phyloP scores from a whole-genome alignment of 2,329 filamentous ascomycete species.

The Calonectria henricotiae region DNA sequence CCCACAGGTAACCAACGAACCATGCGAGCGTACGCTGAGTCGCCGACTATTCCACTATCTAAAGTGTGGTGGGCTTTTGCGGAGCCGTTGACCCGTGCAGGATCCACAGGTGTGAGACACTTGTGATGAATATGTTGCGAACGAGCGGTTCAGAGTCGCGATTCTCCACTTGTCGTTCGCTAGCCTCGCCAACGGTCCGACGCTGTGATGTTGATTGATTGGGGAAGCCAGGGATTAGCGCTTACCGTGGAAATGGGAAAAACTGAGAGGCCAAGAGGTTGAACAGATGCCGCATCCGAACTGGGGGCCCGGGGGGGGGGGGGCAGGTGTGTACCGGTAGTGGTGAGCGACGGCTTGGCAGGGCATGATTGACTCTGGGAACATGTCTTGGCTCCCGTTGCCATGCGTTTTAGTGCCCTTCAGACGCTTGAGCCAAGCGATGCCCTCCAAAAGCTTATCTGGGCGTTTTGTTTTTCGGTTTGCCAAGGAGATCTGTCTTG shows the following conservation, averaged over 20 bases:
- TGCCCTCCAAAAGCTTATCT: constrained; percentile 22
- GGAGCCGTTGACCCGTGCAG: constrained; percentile 52
- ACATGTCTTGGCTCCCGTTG: neutral
- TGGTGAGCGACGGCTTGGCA: neutral
- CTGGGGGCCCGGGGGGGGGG: neutral
- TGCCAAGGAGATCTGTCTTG: constrained; percentile 13
- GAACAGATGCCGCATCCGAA: neutral
- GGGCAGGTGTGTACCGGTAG: too few relatives aligned
- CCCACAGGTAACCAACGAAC: constrained; percentile 21
- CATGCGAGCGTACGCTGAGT: constrained; percentile 14
- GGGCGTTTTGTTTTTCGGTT: neutral
- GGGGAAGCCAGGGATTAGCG: constrained; percentile 9
- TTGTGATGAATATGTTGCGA: constrained; percentile 18
- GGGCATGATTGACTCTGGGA: neutral
- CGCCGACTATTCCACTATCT: constrained; percentile 22
- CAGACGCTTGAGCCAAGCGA: constrained; percentile 6
- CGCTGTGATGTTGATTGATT: constrained; percentile 5
- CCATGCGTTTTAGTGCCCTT: neutral
- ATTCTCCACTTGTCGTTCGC: constrained; percentile 22
- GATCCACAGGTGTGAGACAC: constrained; percentile 26
- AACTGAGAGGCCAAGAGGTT: neutral
- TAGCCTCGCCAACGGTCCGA: constrained; percentile 23
- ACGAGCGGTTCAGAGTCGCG: constrained; percentile 11
- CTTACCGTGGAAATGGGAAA: constrained; percentile 2
- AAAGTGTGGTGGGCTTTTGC: constrained; percentile 26